phyloP scores from a whole-genome alignment of 805 yeast genomes.

The Saturnispora silvae region DNA sequence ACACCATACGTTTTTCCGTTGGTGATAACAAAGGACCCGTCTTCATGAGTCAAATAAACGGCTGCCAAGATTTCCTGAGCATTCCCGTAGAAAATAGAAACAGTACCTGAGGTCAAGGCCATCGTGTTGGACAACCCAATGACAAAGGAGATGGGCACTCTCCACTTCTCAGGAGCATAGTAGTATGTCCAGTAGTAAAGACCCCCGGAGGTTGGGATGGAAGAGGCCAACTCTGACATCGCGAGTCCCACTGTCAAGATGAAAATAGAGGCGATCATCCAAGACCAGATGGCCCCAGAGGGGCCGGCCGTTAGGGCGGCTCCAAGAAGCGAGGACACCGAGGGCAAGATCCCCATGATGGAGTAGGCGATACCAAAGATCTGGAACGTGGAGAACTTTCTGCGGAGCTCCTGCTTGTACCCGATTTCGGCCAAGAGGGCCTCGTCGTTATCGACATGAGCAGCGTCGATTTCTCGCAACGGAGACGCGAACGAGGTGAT shows the following conservation, averaged over 20 bases:
- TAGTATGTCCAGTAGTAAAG: conserved; percentile 56
- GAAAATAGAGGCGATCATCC: conserved; percentile 33
- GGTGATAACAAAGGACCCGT: conserved; percentile 44
- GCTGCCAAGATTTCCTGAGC: conserved; percentile 48
- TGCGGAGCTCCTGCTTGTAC: conserved; percentile 50
- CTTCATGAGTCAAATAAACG: conserved; percentile 33
- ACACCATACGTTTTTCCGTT: conserved; percentile 50
- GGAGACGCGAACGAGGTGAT: conserved; percentile 16
- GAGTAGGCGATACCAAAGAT: conserved; percentile 55
- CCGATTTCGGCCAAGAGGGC: conserved; percentile 43
- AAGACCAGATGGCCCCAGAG: conserved; percentile 61
- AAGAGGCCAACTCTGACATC: conserved; percentile 56
- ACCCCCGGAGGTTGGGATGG: conserved; percentile 68
- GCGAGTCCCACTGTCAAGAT: conserved; percentile 46
- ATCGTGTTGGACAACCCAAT: conserved; percentile 58
- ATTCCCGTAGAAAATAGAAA: conserved; percentile 59
- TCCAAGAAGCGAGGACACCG: conserved; percentile 45
- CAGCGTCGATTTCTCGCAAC: conserved; percentile 23
- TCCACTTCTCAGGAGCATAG: conserved; percentile 44
- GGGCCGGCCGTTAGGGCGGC: conserved; percentile 55
- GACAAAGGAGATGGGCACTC: conserved; percentile 44
- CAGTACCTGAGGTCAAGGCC: conserved; percentile 52
- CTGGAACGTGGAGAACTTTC: conserved; percentile 47
- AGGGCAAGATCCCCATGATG: conserved; percentile 53
- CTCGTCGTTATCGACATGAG: conserved; percentile 21